Evolutionary conservation across 2,329 filamentous ascomycete species (phyloP).

Genomic region (Camillea tinctor): DNA sequence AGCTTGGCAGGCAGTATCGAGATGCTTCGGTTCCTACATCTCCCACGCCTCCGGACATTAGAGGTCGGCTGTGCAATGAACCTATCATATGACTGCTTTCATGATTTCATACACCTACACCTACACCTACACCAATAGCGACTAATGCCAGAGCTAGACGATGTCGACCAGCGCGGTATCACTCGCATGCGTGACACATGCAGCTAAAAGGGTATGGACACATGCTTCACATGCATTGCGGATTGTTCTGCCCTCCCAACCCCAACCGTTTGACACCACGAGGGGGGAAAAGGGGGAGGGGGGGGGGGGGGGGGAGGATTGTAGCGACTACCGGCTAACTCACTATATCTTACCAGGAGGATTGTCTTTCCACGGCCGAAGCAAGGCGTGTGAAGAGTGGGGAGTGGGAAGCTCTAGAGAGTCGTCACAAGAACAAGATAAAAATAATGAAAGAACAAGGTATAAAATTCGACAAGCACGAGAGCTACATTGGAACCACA

Average conservation of each 20-base stretch:
- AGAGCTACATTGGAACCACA: conserved; percentile 9
- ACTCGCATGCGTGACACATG: conserved; percentile 15
- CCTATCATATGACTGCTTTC: conserved; percentile 8
- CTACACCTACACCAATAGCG: background rate
- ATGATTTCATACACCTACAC: conserved; percentile 1
- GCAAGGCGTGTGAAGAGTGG: background rate
- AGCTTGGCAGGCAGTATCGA: conserved; percentile 17
- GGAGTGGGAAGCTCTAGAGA: background rate
- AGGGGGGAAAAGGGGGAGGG: background rate
- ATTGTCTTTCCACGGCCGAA: background rate
- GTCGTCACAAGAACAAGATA: conserved; percentile 15
- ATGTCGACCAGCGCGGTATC: conserved; percentile 14
- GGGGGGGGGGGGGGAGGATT: conserved; percentile 1
- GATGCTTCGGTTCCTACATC: conserved; percentile 4
- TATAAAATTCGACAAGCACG: conserved; percentile 3
- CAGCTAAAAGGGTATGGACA: background rate
- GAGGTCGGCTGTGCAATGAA: background rate
- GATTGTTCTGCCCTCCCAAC: conserved; percentile 2
- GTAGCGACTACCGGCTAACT: background rate
- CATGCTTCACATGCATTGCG: background rate
- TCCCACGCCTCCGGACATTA: background rate
- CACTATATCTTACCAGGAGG: background rate
- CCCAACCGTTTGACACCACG: background rate
- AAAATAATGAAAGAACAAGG: background rate
- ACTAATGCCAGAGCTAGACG: background rate